Evolutionary conservation across 2,329 filamentous ascomycete species (phyloP).

Genomic region (Plectosphaerella sp.): DNA sequence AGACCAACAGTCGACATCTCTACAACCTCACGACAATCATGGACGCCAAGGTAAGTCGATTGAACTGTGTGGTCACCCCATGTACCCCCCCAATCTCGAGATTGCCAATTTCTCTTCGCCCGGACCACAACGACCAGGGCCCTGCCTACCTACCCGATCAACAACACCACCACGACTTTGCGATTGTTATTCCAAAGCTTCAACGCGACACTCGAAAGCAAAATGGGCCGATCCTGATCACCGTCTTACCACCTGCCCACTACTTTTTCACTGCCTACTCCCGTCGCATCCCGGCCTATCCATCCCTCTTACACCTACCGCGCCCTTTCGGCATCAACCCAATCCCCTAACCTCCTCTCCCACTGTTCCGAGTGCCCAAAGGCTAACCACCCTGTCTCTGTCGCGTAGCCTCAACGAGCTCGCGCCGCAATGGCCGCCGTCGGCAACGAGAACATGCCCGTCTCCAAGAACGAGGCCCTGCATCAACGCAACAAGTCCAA

Average conservation of each 20-base stretch:
- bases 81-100: neutral
- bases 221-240: neutral
- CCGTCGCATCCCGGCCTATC: neutral
- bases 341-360: slow-evolving; percentile 1
- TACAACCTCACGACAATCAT: slow-evolving; percentile 7
- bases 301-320: neutral
- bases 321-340: neutral
- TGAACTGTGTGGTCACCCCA: neutral
- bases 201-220: too few species aligned
- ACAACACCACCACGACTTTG: too few species aligned
- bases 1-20: slow-evolving; percentile 2
- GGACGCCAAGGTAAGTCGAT: slow-evolving; percentile 15
- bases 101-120: slow-evolving; percentile 1
- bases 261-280: neutral
- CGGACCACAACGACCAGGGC: too few species aligned
- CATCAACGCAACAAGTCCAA: slow-evolving; percentile 83
- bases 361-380: too few species aligned
- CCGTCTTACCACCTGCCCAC: too few species aligned
- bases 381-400: neutral
- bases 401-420: slow-evolving; percentile 31
- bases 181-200: too few species aligned
- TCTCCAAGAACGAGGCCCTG: slow-evolving; percentile 53
- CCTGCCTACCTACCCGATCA: too few species aligned
- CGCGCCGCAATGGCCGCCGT: slow-evolving; percentile 49
- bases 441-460: slow-evolving; percentile 66